These are phyloP conservation scores for Aurantiochytrium sp. DNA, from an alignment of 108 stramenopile species.

Conservation along the genomic window DNA sequence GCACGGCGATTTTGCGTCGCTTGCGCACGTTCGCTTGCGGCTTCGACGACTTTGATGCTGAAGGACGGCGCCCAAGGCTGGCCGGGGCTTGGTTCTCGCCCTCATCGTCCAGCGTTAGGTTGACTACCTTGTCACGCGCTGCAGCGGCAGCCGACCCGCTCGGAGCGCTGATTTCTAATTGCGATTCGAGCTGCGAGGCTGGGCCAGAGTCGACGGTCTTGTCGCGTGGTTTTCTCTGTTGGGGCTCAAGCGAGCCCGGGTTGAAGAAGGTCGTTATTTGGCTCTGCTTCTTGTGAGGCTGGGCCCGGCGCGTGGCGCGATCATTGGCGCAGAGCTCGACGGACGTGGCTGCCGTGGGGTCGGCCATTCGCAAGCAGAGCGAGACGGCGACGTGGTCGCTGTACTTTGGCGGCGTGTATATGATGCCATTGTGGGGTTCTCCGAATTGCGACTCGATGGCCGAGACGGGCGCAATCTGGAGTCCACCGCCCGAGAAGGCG, in stretches of 20 bases:
- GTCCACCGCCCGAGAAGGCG: constrained; percentile 77
- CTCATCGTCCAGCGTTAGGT: no score
- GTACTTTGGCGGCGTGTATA: constrained; percentile 81
- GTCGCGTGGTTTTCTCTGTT: no score
- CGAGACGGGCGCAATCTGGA: constrained; percentile 58
- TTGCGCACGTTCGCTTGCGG: no score
- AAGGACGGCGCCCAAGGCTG: no score
- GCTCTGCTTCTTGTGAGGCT: constrained; percentile 77
- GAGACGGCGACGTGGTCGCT: constrained; percentile 82
- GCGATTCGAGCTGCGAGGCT: no score
- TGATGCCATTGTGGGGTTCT: constrained; percentile 72
- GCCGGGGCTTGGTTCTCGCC: no score
- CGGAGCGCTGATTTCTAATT: no score
- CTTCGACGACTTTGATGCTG: no score
- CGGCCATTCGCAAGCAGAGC: constrained; percentile 56
- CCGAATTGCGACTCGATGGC: constrained; percentile 74
- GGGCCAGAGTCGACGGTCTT: no score
- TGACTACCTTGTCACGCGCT: no score
- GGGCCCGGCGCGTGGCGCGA: constrained; percentile 62
- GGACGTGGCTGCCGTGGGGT: background rate
- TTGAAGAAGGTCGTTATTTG: constrained; percentile 70
- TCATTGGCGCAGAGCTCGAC: constrained; percentile 41
- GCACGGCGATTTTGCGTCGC: background rate
- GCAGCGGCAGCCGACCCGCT: no score
- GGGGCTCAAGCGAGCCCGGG: background rate